A percentile compares a stretch with the other conserved stretches of the same genome.
Evolutionary conservation across 495 filamentous ascomycete genomes (phyloP).

Genomic region (Articulospora tetracladia): DNA sequence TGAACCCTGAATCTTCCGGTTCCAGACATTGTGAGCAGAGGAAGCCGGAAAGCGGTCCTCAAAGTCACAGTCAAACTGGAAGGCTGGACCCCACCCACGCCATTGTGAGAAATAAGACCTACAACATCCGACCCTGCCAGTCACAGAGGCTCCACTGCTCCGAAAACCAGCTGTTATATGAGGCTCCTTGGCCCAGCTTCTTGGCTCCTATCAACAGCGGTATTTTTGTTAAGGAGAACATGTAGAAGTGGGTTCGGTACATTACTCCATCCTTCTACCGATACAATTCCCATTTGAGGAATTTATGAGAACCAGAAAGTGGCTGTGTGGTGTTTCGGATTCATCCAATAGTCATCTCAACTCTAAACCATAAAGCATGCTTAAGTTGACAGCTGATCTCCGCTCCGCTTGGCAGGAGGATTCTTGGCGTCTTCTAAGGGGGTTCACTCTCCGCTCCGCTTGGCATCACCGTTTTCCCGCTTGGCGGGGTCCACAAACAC

Average conservation of each 20-base stretch:
- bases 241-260: background rate
- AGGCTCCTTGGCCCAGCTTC: background rate
- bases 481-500: background rate
- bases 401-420: constrained; percentile 1
- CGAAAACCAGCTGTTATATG: background rate
- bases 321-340: background rate
- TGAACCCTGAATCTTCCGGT: background rate
- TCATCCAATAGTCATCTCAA: background rate
- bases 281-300: background rate
- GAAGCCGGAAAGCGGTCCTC: no score
- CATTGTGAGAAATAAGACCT: background rate
- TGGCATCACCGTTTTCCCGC: background rate
- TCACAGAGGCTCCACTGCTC: background rate
- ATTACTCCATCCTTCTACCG: background rate
- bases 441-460: background rate
- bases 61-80: no score
- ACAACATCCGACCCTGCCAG: background rate
- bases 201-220: background rate
- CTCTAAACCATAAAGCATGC: background rate
- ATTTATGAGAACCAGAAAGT: background rate
- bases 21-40: no score
- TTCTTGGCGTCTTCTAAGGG: background rate
- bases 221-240: background rate
- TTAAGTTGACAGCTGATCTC: background rate
- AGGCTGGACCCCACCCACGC: background rate